phyloP scores from a whole-genome alignment of 140 eudicot species.

The Anethum foeniculum region DNA sequence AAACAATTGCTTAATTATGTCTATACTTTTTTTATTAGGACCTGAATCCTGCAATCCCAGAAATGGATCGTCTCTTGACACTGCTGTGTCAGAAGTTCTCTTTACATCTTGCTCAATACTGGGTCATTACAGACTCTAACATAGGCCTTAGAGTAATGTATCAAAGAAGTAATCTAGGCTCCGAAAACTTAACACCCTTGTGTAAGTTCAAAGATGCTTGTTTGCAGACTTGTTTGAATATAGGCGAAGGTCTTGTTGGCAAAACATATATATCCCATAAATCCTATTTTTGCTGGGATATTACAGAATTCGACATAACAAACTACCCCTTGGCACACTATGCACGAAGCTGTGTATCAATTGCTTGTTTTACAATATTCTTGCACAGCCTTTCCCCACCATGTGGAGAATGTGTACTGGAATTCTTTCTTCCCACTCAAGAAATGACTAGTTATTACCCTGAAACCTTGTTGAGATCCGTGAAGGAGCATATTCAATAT shows the following conservation, averaged over 20 bases:
- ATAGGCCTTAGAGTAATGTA: not conserved
- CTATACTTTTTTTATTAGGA: not conserved
- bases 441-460: not conserved
- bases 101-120: not conserved
- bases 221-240: not conserved
- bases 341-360: not conserved
- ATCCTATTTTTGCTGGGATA: not conserved
- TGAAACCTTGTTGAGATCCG: not conserved
- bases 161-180: not conserved
- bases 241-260: conserved; percentile 8
- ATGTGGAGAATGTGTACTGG: not conserved
- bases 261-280: not conserved
- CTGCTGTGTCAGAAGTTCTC: not conserved
- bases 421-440: conserved; percentile 2
- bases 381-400: not conserved
- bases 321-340: conserved; percentile 8
- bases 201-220: not conserved
- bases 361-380: conserved; percentile 3
- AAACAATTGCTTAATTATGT: too few species aligned
- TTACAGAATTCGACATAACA: not conserved
- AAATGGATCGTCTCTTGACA: not conserved
- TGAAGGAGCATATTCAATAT: not conserved
- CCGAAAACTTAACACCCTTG: not conserved
- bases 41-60: not conserved
- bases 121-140: not conserved